These are phyloP conservation scores for Thalassiosira allenii DNA, from an alignment of 352 stramenopile genomes.

Conservation along the genomic window DNA sequence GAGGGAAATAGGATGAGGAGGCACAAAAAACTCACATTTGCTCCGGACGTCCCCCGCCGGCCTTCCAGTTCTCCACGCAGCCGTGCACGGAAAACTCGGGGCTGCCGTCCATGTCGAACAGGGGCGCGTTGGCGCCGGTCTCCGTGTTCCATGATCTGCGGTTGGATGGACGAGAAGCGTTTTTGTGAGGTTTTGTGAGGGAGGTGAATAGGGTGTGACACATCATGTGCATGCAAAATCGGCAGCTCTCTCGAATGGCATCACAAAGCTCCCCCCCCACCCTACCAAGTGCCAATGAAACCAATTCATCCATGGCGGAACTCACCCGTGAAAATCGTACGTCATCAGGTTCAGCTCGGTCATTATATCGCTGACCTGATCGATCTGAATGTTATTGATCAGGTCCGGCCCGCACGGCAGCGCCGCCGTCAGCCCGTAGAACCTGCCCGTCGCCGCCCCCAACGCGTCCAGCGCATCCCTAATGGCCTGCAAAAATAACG, in stretches of 20 bases:
- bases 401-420: conserved; percentile 25
- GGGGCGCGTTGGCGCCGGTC: conserved; percentile 26
- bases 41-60: conserved; percentile 8
- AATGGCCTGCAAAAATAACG: conserved; percentile 32
- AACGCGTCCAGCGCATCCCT: conserved; percentile 25
- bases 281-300: no score
- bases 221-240: no score
- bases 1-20: no score
- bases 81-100: conserved; percentile 30
- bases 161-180: no score
- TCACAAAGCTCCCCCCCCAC: no score
- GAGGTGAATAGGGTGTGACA: no score
- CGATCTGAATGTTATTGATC: conserved; percentile 33
- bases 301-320: no score
- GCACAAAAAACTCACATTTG: no score
- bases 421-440: conserved; percentile 36
- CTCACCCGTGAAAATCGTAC: conserved; percentile 51
- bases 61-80: conserved; percentile 47
- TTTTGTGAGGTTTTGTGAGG: no score
- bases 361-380: conserved; percentile 15
- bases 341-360: conserved; percentile 43
- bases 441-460: background rate
- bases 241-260: no score
- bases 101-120: conserved; percentile 21
- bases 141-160: no score